Evolutionary conservation across 148 eudicot genomes (phyloP), one percentile per base, ranked within the genome.

Genomic region (Fagopyrum esculentum): DNA sequence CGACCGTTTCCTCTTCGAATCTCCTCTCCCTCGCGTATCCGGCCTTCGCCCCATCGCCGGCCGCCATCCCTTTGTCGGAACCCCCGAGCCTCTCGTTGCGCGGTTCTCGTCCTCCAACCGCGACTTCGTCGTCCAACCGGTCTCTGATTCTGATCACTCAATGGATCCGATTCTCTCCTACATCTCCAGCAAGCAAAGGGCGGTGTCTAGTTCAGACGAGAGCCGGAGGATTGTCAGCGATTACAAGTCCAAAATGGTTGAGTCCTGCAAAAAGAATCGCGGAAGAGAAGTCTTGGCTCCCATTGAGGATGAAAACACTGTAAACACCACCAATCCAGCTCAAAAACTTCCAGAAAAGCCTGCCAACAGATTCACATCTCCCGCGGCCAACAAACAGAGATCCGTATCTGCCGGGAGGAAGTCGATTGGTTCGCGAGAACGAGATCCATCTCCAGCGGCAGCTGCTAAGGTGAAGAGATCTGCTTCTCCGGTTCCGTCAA

Each of bases 401-500:
- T 82, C 95, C 5, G 77, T 74, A 2, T 84, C 89, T 0, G 86
- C 80, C 2, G 87, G 89, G 52, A 88, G 71, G 77, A 86, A 85
- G 85, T 1, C 74, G 0, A 9, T 69, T 17, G 48, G 49, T 0
- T 66, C n/a, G 12, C 80, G 48, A 6, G 96, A 90, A 75, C 81
- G 98, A 71, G 92, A 94, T 52, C 93, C 97, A 3, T 95, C 98
- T 2, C 97, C 98, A 5, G 93, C 86, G 29, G 85, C 74, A 35
- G 66, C 30, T 1, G 55, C 54, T 30, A 90, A 86, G 64, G 84
- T 69, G 73, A 95, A 90, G 88, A 83, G 97, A 69, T 92, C 98
- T 5, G 80, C 92, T 1, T 95, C 98, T 0, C 98, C 98, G 11
- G 97, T 86, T 60, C 98, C 98, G 1, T 92, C 97, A 0, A 95